Evolutionary conservation across 2,329 filamentous ascomycete genomes (phyloP).

Genomic region (Didymella lethalis): DNA sequence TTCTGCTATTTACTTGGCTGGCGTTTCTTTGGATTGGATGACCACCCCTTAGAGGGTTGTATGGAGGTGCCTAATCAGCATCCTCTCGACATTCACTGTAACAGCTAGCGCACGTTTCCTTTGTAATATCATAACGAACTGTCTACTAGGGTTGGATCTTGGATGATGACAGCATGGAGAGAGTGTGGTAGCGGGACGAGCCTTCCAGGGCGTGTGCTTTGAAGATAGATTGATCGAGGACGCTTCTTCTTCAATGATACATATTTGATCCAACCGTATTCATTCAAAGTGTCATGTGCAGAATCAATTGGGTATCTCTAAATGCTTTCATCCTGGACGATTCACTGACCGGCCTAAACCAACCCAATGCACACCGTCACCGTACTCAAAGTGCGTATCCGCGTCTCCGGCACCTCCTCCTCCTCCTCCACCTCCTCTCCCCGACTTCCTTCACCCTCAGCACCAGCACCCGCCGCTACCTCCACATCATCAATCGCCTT

Average conservation of each 20-base stretch:
- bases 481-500: slow-evolving; percentile 72
- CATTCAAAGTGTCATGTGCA: background rate
- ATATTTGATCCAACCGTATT: slow-evolving; percentile 35
- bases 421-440: slow-evolving; percentile 39
- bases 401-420: slow-evolving; percentile 52
- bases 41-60: slow-evolving; percentile 1
- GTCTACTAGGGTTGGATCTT: slow-evolving; percentile 17
- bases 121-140: slow-evolving; percentile 30
- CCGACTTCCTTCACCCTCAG: slow-evolving; percentile 15
- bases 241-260: slow-evolving; percentile 43
- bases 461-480: slow-evolving; percentile 17
- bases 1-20: slow-evolving; percentile 1
- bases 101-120: slow-evolving; percentile 30
- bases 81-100: slow-evolving; percentile 29
- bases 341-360: slow-evolving; percentile 18
- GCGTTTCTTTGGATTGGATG: slow-evolving; percentile 9
- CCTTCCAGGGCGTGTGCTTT: slow-evolving; percentile 3
- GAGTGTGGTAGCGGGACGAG: background rate
- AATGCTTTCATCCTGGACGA: background rate
- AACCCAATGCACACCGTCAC: slow-evolving; percentile 46
- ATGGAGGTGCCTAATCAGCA: background rate
- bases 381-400: slow-evolving; percentile 48
- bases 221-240: slow-evolving; percentile 1
- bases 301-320: slow-evolving; percentile 17
- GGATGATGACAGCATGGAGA: slow-evolving; percentile 19